Evolutionary conservation across 805 yeast genomes (phyloP).

Genomic region (Ogataea ganodermae): DNA sequence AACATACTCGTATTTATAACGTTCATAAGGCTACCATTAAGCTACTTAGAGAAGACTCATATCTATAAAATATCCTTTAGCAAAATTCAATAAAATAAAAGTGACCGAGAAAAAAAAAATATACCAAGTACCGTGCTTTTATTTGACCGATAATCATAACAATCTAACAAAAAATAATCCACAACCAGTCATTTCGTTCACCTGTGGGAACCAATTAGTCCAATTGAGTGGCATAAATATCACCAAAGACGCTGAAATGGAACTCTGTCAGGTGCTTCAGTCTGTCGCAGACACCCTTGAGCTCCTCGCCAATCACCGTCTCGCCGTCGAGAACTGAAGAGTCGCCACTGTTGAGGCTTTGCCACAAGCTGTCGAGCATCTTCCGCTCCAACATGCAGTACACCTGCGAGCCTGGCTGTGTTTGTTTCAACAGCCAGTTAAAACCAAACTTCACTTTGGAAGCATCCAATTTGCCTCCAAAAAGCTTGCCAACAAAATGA

Average conservation of each 20-base stretch:
- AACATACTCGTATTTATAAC: no score
- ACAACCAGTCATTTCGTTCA: no score
- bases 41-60: neutral
- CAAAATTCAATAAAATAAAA: neutral
- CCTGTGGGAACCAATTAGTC: no score
- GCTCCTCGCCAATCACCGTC: conserved; percentile 46
- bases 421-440: conserved; percentile 81
- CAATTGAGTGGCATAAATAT: conserved; percentile 47
- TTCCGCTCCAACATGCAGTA: conserved; percentile 75
- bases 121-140: neutral
- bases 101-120: neutral
- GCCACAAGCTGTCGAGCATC: conserved; percentile 49
- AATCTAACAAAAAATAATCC: neutral
- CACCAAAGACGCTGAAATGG: conserved; percentile 84
- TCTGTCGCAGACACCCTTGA: conserved; percentile 58
- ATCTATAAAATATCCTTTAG: neutral
- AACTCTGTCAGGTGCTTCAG: conserved; percentile 67
- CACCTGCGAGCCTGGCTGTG: conserved; percentile 78
- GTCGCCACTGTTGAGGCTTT: conserved; percentile 15
- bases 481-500: conserved; percentile 53
- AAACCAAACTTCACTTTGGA: conserved; percentile 61
- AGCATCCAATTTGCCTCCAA: conserved; percentile 30
- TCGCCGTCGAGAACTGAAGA: conserved; percentile 25
- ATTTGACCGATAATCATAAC: neutral
- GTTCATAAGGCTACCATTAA: neutral